These are phyloP conservation scores for Nicotiana paniculata DNA, from an alignment of 257 asterid genomes.

Conservation along the genomic window DNA sequence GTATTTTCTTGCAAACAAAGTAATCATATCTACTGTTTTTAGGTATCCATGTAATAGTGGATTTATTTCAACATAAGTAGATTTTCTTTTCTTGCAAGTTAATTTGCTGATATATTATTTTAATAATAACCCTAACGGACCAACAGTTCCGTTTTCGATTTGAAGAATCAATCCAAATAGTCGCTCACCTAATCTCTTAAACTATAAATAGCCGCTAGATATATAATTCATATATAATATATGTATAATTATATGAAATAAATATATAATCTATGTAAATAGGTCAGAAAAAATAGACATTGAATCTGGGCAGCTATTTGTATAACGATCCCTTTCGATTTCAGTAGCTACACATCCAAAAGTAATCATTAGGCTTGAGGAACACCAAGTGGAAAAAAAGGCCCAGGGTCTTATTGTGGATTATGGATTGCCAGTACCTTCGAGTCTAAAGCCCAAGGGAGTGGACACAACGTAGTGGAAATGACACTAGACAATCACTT, in stretches of 20 bases:
- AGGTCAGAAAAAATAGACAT: too few species aligned
- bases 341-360: background rate
- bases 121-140: background rate
- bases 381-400: background rate
- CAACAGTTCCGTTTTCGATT: background rate
- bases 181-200: too few species aligned
- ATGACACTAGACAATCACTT: too few species aligned
- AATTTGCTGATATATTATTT: background rate
- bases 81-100: background rate
- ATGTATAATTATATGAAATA: too few species aligned
- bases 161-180: too few species aligned
- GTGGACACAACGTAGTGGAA: background rate
- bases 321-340: too few species aligned
- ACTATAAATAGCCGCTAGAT: too few species aligned
- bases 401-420: background rate
- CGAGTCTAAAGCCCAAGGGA: background rate
- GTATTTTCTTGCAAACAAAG: background rate
- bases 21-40: background rate
- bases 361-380: background rate
- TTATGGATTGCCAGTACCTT: background rate
- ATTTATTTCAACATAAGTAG: background rate
- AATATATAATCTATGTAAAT: too few species aligned
- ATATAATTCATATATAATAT: too few species aligned
- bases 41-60: background rate
- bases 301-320: too few species aligned